Percentiles rank a stretch among this genome's conserved stretches.
Evolutionary conservation across 139 green algal species (phyloP).

Genomic region (Tetraselmis chui): DNA sequence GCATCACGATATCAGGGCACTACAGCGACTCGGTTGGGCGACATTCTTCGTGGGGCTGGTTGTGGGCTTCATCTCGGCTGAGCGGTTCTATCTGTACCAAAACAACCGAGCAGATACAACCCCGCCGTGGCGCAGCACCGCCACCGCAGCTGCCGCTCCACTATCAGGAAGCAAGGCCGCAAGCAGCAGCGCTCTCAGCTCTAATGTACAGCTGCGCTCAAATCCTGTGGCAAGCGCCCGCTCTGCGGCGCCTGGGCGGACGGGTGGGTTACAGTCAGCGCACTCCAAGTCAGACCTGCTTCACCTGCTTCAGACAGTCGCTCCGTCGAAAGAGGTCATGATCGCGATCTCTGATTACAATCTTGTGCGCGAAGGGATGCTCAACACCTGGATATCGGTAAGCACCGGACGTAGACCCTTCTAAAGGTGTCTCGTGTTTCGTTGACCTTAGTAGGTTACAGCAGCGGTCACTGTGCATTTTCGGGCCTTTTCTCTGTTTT

Average conservation of each 20-base stretch:
- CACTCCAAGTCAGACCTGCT: slow-evolving; percentile 33
- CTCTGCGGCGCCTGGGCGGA: not conserved
- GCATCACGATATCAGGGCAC: not conserved
- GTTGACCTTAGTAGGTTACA: no score
- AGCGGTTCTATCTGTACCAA: slow-evolving; percentile 47
- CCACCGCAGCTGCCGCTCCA: not conserved
- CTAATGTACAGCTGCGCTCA: slow-evolving; percentile 1
- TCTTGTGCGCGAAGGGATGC: slow-evolving; percentile 54
- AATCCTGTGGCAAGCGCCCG: not conserved
- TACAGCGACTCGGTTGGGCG: not conserved
- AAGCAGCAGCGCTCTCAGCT: not conserved
- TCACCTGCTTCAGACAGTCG: slow-evolving; percentile 52
- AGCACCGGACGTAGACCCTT: no score
- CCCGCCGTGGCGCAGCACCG: slow-evolving; percentile 5
- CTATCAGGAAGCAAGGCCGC: not conserved
- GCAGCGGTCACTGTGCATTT: not conserved
- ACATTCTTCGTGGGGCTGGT: slow-evolving; percentile 55
- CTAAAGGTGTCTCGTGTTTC: no score
- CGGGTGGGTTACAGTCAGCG: not conserved
- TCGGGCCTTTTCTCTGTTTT: slow-evolving; percentile 11
- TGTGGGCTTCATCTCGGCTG: slow-evolving; percentile 49
- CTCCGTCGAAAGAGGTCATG: slow-evolving; percentile 74
- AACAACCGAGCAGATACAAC: slow-evolving; percentile 6
- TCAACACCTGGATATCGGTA: slow-evolving; percentile 57
- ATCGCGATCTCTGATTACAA: slow-evolving; percentile 87